Base-by-base conservation (phyloP, 2,329 filamentous ascomycete species). In the Aspergillus brunneoviolaceus region DNA sequence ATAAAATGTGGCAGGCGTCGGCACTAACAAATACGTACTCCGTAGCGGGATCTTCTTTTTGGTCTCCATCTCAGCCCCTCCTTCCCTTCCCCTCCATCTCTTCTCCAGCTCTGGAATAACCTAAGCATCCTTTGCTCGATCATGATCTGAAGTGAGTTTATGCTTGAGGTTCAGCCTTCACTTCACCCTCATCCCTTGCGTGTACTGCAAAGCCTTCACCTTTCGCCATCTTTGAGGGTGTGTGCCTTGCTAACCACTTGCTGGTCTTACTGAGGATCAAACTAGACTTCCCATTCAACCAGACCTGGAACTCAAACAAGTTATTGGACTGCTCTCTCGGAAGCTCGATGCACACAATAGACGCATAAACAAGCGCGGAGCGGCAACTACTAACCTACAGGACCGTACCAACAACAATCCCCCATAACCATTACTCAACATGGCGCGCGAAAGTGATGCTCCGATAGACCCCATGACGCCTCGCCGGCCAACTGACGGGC, bases 371-470 rank as follows among this genome's bases (percentile, higher is more conserved):
- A 5, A 7, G 39, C 39, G 16, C 14, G 14, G 6, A 9, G n/a
- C 39, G 6, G 39, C 39, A 19, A 9, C 14, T 45, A 45, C 39
- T 45, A 45, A 45, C 39, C 33, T 16, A 45, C 39, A 45, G 39
- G 39, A 45, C 39, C 39, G 6, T 16, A 45, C 6, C 6, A 16
- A n/a, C 16, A 19, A 39, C 25, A 52, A 11, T 12, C 19, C 14
- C 25, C 19, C 7, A n/a, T 5, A 16, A 27, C 48, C 48, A 49
- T 11, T 11, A 49, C 21, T 14, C 63, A 79, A 64, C 21, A 85
- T 85, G 80, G 82, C 82, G 11, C 78, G 79, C 65, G 81, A 85
- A 75, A 77, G 81, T 61, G 80, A 81, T 60, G 78, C 80, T 16
- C 74, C 77, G 12, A 70, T 72, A 51, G 69, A 73, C 53, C 70